phyloP scores from a whole-genome alignment of 78 protist species.

The Dictyostelium firmibasis region DNA sequence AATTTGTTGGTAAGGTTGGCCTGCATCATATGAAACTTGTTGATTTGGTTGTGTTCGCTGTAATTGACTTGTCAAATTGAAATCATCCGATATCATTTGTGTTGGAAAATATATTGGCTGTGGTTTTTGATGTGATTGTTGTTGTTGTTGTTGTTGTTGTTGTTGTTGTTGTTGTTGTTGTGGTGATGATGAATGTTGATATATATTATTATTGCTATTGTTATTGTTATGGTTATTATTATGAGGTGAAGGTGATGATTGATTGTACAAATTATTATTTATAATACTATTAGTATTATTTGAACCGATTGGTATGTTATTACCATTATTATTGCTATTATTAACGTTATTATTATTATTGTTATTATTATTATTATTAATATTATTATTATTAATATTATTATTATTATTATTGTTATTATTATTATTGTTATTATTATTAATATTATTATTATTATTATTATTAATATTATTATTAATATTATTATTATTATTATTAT shows the following conservation, averaged over 20 bases:
- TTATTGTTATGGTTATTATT: no score
- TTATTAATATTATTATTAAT: background rate
- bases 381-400: background rate
- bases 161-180: no score
- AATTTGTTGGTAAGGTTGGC: background rate
- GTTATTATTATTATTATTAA: no score
- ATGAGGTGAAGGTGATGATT: background rate
- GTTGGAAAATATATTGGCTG: background rate
- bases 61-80: background rate
- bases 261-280: background rate
- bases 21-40: background rate
- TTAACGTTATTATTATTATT: no score
- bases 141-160: no score
- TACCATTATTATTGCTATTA: background rate
- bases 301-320: background rate
- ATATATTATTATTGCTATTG: slow-evolving; percentile 2
- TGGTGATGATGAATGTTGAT: background rate
- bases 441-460: background rate
- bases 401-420: background rate
- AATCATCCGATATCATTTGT: background rate
- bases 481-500: background rate
- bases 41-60: background rate
- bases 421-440: background rate
- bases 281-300: background rate
- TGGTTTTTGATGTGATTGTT: no score